Conservation (phyloP, 2,329 filamentous ascomycete species). For the Venturia oleaginea region DNA sequence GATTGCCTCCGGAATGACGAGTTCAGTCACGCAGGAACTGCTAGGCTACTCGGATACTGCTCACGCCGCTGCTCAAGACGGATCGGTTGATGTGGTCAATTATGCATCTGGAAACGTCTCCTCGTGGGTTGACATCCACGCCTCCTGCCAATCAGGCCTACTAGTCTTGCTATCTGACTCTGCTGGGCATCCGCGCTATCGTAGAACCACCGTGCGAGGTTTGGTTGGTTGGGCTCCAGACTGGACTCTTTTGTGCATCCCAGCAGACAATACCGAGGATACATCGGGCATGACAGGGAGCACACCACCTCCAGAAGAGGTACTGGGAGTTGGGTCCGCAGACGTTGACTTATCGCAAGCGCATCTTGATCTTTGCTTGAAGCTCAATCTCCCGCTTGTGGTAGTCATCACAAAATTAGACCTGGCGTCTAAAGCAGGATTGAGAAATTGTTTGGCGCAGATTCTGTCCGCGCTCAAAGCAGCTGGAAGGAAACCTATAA, state of each 20-base stretch:
- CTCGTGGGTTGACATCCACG: constrained; percentile 92
- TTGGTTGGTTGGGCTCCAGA: constrained; percentile 95
- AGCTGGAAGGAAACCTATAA: constrained; percentile 61
- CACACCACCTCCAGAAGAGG: constrained; percentile 43
- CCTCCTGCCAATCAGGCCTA: constrained; percentile 61
- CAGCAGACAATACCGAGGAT: constrained; percentile 61
- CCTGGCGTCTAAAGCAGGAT: constrained; percentile 61
- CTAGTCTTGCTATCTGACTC: constrained; percentile 87
- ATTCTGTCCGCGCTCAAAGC: constrained; percentile 71
- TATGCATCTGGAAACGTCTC: constrained; percentile 80
- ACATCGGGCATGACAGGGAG: constrained; percentile 32
- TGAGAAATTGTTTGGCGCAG: constrained; percentile 62
- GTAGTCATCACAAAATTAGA: constrained; percentile 90
- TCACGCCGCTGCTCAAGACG: constrained; percentile 20
- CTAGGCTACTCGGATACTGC: constrained; percentile 59
- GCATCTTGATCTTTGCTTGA: constrained; percentile 77
- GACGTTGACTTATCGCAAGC: constrained; percentile 66
- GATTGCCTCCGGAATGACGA: constrained; percentile 82
- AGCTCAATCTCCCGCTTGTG: constrained; percentile 66
- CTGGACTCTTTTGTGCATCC: constrained; percentile 82
- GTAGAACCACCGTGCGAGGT: constrained; percentile 78
- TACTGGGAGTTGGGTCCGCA: constrained; percentile 36
- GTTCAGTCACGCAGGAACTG: constrained; percentile 87
- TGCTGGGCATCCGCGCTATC: constrained; percentile 80
- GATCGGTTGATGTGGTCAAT: constrained; percentile 53